Evolutionary conservation across 176 grass and related monocot genomes (phyloP), one percentile per base, ranked within the genome.

Genomic region (Cymbopogon citratus): DNA sequence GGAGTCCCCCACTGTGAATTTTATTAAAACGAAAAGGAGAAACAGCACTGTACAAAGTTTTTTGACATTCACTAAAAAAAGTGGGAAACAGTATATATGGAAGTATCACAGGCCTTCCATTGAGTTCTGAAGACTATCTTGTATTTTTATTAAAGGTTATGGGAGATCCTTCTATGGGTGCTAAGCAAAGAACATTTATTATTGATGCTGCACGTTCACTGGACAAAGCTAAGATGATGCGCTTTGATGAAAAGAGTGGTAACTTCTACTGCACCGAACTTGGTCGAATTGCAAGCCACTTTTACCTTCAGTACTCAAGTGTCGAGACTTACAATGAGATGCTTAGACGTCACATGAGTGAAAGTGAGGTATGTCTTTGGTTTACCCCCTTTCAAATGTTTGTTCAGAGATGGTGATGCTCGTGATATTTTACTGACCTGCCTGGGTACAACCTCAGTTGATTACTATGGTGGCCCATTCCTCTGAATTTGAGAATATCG

Each of bases 211-310:
- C 95, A 79, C 90, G 95, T 82, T 61, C 92, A 7, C 88, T 98
- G 75, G 95, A 98, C 84, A 94, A 94, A 80, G 95, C 92, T 69
- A 98, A 98, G 86, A 98, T 98, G 95, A 94, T 98, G 95, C 86
- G 95, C 19, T 98, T 91, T 46, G 95, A 98, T 71, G 95, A 98
- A 79, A 98, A 98, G 72, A 98, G 95, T 27, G 90, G 95, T 61
- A 98, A 98, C 76, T 98, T 98, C 74, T 98, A 98, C 88, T 98
- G 95, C 85, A 98, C 95, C n/a, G 95, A 98, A 80, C 95, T 98
- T 78, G 95, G 95, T 66, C 88, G 92, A 59, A 98, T 94, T 76
- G 92, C 95, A 59, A 98, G 95, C 71, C 95, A 94, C 68, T 98
- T 92, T 86, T 98, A 98, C 69, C 92, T 98, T 88, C 88, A 92